phyloP scores from a whole-genome alignment of 176 grass and related monocot genomes.

The Tillandsia fasciculata region DNA sequence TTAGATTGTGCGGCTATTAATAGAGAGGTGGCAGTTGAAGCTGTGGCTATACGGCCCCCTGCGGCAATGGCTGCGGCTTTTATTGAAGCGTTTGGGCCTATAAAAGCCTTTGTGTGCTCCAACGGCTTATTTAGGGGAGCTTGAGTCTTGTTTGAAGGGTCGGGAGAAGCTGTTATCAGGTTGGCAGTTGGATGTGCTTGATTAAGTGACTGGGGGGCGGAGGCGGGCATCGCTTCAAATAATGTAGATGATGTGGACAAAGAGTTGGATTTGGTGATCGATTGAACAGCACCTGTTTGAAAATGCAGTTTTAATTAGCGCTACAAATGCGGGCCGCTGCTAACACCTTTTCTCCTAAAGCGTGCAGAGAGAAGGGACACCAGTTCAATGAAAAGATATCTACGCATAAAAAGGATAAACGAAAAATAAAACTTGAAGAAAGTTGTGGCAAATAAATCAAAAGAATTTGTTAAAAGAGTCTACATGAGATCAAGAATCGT shows the following conservation, averaged over 20 bases:
- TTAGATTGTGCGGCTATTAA: slow-evolving; percentile 76
- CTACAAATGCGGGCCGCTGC: no score
- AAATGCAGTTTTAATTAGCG: neutral
- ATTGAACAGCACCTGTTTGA: slow-evolving; percentile 13
- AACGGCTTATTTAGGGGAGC: slow-evolving; percentile 31
- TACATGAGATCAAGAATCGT: neutral
- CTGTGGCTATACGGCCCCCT: slow-evolving; percentile 64
- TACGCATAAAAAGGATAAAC: no score
- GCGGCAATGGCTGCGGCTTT: slow-evolving; percentile 86
- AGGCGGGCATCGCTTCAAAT: slow-evolving; percentile 19
- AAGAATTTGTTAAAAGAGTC: neutral
- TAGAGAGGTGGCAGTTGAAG: slow-evolving; percentile 34
- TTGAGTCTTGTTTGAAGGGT: slow-evolving; percentile 34
- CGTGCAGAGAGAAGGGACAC: no score
- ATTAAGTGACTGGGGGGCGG: slow-evolving; percentile 12
- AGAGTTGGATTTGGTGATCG: slow-evolving; percentile 5
- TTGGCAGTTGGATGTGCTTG: slow-evolving; percentile 32
- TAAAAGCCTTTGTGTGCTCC: slow-evolving; percentile 4
- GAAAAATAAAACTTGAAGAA: neutral
- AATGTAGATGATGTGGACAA: slow-evolving; percentile 15
- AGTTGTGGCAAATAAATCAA: neutral
- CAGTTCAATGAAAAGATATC: no score
- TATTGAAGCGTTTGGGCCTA: slow-evolving; percentile 39
- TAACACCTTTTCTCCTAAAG: no score
- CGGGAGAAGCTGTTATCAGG: slow-evolving; percentile 17